Evolutionary conservation across 2,329 filamentous ascomycete species (phyloP), one percentile per base, ranked within the genome.

Genomic region (Diaporthe longicolla): DNA sequence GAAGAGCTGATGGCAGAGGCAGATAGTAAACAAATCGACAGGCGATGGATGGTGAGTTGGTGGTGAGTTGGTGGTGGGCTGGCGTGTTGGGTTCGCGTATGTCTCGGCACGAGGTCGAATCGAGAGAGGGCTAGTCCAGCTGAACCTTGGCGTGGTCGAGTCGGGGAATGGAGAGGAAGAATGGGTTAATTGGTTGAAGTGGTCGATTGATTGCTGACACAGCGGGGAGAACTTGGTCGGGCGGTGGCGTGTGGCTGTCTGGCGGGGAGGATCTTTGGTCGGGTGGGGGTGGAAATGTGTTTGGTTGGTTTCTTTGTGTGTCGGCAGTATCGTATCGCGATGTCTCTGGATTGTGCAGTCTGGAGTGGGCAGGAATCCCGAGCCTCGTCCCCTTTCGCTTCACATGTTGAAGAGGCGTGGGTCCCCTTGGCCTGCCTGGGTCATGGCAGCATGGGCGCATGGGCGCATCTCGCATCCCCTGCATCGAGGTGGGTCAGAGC

Each of bases 321-420:
- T 52, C 29, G 48, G 29, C 35, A 9, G 40, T 43, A 43, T 43
- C 40, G 40, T 43, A 43, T 43, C 4, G 40, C 15, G 40, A 43
- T 15, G 35, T 43, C 45, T 43, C 45, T 19, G 37, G 17, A 10
- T 40, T 11, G 40, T 40, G 57, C 57, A 45, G 40, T 48, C 40
- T 29, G 58, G 26, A 29, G 58, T 61, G 43, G 52, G 29, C 61
- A 52, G 45, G 43, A 50, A 66, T 52, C 29, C 29, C 32, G 26
- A 24, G 37, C 40, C 15, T 48, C 45, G n/a, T 66, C 63, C 63
- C 63, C 48, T 68, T 68, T 54, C 63, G 63, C 63, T 54, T 68
- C 63, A 68, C 63, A 68, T 68, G 63, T 68, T 68, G 48, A 54
- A 54, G 40, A 68, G 63, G 11, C 63, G 63, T 68, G 63, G 63